phyloP scores from a whole-genome alignment of 1,284 basidiomycete genomes.

The Coniophora puteana region DNA sequence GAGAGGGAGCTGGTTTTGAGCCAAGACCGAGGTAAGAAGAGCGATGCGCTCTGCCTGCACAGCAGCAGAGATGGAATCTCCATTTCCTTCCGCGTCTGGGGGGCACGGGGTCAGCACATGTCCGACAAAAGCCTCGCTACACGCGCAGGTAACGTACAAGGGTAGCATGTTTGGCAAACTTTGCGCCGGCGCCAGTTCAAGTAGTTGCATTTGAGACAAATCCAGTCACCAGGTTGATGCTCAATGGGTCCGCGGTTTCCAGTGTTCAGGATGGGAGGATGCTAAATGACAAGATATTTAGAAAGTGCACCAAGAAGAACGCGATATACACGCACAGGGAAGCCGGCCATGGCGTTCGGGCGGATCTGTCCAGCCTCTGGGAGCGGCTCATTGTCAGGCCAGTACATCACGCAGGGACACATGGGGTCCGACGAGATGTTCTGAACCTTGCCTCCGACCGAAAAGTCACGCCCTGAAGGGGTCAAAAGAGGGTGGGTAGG shows the following conservation, averaged over 20 bases:
- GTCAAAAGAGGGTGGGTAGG: conserved; percentile 65
- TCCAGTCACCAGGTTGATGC: conserved; percentile 89
- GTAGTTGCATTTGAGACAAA: conserved; percentile 81
- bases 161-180: conserved; percentile 85
- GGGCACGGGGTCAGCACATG: conserved; percentile 9
- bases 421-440: conserved; percentile 71
- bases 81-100: conserved; percentile 77
- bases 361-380: conserved; percentile 76
- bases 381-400: conserved; percentile 81
- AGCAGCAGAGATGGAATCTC: conserved; percentile 75
- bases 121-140: conserved; percentile 7
- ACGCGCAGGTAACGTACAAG: conserved; percentile 49
- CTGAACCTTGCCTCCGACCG: conserved; percentile 69
- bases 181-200: conserved; percentile 83
- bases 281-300: conserved; percentile 34
- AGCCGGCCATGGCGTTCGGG: conserved; percentile 47
- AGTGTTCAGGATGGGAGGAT: conserved; percentile 84
- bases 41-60: conserved; percentile 82
- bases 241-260: conserved; percentile 84
- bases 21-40: conserved; percentile 63
- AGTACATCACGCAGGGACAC: conserved; percentile 75
- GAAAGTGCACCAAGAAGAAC: not conserved
- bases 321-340: conserved; percentile 41
- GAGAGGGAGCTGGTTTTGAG: conserved; percentile 41
- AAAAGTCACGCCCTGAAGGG: conserved; percentile 71